phyloP scores from a whole-genome alignment of 345 rosid genomes.

The Bretschneidera sinensis region DNA sequence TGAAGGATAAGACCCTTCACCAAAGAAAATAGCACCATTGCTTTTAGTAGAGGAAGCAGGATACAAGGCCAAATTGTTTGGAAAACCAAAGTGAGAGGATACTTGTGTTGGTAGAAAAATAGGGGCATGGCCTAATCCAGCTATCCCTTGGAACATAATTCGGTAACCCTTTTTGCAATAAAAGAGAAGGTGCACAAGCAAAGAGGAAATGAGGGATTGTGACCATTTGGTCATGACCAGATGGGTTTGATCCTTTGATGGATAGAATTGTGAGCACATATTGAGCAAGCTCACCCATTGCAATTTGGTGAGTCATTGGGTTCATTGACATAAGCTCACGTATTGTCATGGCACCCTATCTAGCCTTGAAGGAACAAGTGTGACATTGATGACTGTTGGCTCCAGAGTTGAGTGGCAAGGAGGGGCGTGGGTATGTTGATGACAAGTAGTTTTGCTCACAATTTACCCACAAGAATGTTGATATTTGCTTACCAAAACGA shows the following conservation, averaged over 20 bases:
- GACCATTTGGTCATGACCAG: slow-evolving; percentile 9
- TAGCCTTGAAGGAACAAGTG: slow-evolving; percentile 13
- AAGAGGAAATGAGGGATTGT: slow-evolving; percentile 21
- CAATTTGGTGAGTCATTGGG: slow-evolving; percentile 18
- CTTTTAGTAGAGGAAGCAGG: slow-evolving; percentile 8
- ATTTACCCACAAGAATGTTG: slow-evolving; percentile 19
- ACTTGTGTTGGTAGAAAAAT: slow-evolving; percentile 29
- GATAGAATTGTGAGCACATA: slow-evolving; percentile 28
- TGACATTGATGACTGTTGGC: slow-evolving; percentile 16
- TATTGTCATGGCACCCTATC: slow-evolving; percentile 37
- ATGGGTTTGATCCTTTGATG: slow-evolving; percentile 9
- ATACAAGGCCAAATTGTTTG: slow-evolving; percentile 29
- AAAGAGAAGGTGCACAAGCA: slow-evolving; percentile 24
- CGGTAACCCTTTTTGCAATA: slow-evolving; percentile 19
- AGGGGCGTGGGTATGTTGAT: slow-evolving; percentile 27
- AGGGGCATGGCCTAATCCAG: slow-evolving; percentile 25
- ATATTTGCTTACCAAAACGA: too few species aligned
- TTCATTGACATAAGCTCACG: slow-evolving; percentile 31
- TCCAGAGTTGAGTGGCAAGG: slow-evolving; percentile 26
- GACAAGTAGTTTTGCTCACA: slow-evolving; percentile 26
- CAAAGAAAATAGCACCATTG: slow-evolving; percentile 23
- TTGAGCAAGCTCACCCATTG: slow-evolving; percentile 30
- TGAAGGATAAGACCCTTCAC: slow-evolving; percentile 18
- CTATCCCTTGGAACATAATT: slow-evolving; percentile 20
- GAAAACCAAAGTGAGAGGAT: slow-evolving; percentile 23